A percentile compares a stretch with the other conserved stretches of the same genome.
Evolutionary conservation across 306 rosid genomes (phyloP).

Genomic region (Amphicarpaea edgeworthii): DNA sequence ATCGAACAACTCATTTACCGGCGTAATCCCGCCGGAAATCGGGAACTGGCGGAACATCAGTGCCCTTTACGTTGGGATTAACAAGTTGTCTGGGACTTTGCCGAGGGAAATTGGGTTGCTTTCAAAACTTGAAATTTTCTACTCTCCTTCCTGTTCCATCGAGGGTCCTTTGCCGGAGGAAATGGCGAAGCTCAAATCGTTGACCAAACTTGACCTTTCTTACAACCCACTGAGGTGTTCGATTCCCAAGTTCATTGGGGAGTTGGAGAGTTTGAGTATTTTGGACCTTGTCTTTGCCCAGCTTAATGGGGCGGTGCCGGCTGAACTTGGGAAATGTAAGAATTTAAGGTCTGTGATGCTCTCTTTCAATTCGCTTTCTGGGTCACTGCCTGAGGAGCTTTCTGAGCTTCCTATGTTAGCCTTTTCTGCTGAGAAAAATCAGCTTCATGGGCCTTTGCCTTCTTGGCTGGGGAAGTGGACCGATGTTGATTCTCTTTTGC

Average conservation of each 20-base stretch:
- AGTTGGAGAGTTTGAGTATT: slow-evolving; percentile 65
- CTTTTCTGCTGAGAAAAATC: slow-evolving; percentile 85
- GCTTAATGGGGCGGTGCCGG: slow-evolving; percentile 82
- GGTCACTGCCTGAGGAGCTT: slow-evolving; percentile 85
- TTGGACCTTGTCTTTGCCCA: slow-evolving; percentile 67
- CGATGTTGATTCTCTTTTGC: slow-evolving; percentile 60
- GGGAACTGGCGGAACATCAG: slow-evolving; percentile 68
- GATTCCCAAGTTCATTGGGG: slow-evolving; percentile 79
- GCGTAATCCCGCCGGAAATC: slow-evolving; percentile 71
- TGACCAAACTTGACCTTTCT: slow-evolving; percentile 82
- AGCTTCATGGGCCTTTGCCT: slow-evolving; percentile 83
- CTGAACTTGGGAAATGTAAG: slow-evolving; percentile 81
- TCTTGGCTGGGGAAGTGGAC: slow-evolving; percentile 89
- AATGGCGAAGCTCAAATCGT: slow-evolving; percentile 62
- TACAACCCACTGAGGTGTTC: slow-evolving; percentile 87
- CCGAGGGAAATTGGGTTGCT: slow-evolving; percentile 82
- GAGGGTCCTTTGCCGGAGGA: slow-evolving; percentile 92
- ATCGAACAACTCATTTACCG: slow-evolving; percentile 87
- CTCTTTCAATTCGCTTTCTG: slow-evolving; percentile 83
- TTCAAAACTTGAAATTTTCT: slow-evolving; percentile 62
- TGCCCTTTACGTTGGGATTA: slow-evolving; percentile 72
- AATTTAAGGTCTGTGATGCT: slow-evolving; percentile 72
- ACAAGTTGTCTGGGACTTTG: slow-evolving; percentile 72
- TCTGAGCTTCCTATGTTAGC: slow-evolving; percentile 72
- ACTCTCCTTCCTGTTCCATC: slow-evolving; percentile 67